These are phyloP conservation scores for Acrocalymma vagum DNA, from an alignment of 2,329 filamentous ascomycete species.

Conservation along the genomic window DNA sequence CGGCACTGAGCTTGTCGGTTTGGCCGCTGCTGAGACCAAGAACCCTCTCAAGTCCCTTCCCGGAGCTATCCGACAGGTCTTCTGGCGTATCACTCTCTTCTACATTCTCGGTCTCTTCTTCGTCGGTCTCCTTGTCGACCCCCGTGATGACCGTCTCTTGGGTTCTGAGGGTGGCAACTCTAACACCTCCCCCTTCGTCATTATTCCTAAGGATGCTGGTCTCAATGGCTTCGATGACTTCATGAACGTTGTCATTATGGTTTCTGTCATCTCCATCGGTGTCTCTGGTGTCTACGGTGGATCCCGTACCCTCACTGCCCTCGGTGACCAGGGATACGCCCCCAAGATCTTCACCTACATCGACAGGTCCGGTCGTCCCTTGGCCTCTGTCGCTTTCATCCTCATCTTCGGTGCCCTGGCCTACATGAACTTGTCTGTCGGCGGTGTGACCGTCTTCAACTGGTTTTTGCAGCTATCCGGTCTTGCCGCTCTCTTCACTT, in stretches of 20 bases:
- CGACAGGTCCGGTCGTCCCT: slow-evolving; percentile 81
- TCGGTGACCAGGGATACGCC: slow-evolving; percentile 69
- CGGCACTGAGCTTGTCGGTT: slow-evolving; percentile 69
- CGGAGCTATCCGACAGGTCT: slow-evolving; percentile 54
- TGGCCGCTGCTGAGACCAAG: slow-evolving; percentile 66
- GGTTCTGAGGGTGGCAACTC: slow-evolving; percentile 41
- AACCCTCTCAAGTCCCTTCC: slow-evolving; percentile 62
- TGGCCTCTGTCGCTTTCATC: slow-evolving; percentile 75
- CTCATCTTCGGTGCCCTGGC: slow-evolving; percentile 75
- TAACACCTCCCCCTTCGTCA: slow-evolving; percentile 70
- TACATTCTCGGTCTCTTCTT: slow-evolving; percentile 55
- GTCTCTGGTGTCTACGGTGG: slow-evolving; percentile 67
- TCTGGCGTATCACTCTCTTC: slow-evolving; percentile 58
- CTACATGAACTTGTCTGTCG: slow-evolving; percentile 65
- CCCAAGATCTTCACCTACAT: slow-evolving; percentile 81
- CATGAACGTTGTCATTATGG: slow-evolving; percentile 73
- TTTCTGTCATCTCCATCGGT: slow-evolving; percentile 67
- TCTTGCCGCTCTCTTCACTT: slow-evolving; percentile 79
- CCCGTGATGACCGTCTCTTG: slow-evolving; percentile 43
- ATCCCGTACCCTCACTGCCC: slow-evolving; percentile 65
- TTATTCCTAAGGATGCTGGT: slow-evolving; percentile 69
- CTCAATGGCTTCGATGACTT: slow-evolving; percentile 68
- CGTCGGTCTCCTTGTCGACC: slow-evolving; percentile 53
- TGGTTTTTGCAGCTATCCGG: slow-evolving; percentile 83
- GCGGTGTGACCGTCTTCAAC: slow-evolving; percentile 67